These are phyloP conservation scores for Panicum hallii DNA, from an alignment of 202 grass and related monocot species.

Conservation along the genomic window DNA sequence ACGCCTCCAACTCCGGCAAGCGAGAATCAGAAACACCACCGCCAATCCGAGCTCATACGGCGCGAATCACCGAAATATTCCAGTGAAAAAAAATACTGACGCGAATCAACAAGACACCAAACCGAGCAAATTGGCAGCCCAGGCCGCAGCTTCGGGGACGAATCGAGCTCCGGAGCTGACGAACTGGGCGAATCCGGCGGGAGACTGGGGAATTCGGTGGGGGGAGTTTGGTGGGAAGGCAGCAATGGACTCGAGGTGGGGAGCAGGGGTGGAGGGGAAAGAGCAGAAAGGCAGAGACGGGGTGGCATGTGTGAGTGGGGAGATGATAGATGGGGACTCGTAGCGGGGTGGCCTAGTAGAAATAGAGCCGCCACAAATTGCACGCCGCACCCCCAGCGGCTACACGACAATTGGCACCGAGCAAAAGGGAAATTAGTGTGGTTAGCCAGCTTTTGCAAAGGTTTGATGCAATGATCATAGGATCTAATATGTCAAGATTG, in stretches of 20 bases:
- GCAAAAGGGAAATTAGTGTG: neutral
- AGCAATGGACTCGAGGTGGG: conserved; percentile 17
- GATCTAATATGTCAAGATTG: neutral
- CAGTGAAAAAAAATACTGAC: neutral
- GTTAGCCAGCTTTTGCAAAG: neutral
- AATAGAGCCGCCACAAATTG: conserved; percentile 30
- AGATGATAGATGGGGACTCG: conserved; percentile 46
- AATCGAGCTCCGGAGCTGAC: conserved; percentile 36
- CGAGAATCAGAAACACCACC: conserved; percentile 18
- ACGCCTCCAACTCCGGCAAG: conserved; percentile 6
- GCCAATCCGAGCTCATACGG: conserved; percentile 31
- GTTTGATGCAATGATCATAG: neutral
- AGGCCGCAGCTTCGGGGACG: neutral
- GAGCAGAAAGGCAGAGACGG: conserved; percentile 17
- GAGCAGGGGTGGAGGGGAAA: conserved; percentile 14
- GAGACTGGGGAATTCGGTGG: conserved; percentile 28
- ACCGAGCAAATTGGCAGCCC: conserved; percentile 12
- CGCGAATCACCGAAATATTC: conserved; percentile 30
- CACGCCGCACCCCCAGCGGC: conserved; percentile 31
- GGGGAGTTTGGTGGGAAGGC: conserved; percentile 46
- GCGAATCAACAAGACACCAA: neutral
- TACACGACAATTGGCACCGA: conserved; percentile 22
- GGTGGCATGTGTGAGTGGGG: conserved; percentile 31
- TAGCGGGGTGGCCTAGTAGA: conserved; percentile 33
- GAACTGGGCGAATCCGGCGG: neutral